Evolutionary conservation across 805 yeast genomes (phyloP).

Genomic region (Ogataea haglerorum): DNA sequence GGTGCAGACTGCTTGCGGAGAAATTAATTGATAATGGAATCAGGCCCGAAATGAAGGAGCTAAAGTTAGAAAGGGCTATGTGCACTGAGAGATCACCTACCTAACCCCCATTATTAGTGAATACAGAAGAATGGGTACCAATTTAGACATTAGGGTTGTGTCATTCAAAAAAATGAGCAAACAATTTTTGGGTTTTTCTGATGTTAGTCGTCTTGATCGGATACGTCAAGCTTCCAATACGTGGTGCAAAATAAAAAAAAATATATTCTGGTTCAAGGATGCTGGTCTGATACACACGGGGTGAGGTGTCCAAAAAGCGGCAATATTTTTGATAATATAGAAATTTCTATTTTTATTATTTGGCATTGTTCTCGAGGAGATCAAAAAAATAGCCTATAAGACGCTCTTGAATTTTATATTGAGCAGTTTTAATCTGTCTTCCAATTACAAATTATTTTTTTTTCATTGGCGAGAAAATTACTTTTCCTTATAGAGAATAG

Average conservation of each 20-base stretch:
- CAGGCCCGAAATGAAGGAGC: constrained; percentile 30
- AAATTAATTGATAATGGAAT: constrained; percentile 25
- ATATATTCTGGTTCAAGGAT: neutral
- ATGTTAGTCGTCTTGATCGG: neutral
- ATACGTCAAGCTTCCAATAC: neutral
- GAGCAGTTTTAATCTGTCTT: neutral
- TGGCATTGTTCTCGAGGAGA: neutral
- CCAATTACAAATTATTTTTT: constrained; percentile 1
- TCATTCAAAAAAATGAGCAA: neutral
- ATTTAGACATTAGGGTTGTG: constrained; percentile 12
- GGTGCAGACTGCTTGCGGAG: constrained; percentile 31
- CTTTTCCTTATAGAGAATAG: constrained; percentile 3
- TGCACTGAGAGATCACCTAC: constrained; percentile 6
- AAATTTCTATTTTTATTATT: neutral
- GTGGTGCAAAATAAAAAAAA: neutral
- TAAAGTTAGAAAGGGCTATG: constrained; percentile 1
- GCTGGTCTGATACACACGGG: neutral
- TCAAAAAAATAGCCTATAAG: neutral
- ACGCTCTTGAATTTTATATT: neutral
- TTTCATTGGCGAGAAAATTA: constrained; percentile 4
- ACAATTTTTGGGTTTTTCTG: neutral
- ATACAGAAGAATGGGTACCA: constrained; percentile 17
- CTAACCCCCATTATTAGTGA: constrained; percentile 24
- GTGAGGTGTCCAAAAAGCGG: neutral
- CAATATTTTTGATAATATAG: neutral